Evolutionary conservation across 2,329 filamentous ascomycete genomes (phyloP).

Genomic region (Clonostachys byssicola): DNA sequence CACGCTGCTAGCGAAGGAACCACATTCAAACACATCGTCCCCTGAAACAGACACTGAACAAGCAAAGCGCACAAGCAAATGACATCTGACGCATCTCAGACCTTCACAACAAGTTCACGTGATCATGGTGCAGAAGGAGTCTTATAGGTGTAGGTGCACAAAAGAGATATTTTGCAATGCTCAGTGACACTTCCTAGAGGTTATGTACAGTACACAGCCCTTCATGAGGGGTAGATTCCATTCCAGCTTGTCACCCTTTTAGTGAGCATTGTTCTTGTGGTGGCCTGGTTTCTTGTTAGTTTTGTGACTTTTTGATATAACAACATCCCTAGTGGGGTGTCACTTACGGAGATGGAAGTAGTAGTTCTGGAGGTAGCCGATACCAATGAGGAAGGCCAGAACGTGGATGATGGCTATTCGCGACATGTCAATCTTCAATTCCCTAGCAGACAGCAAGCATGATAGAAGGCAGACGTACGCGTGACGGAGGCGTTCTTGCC

Average conservation of each 20-base stretch:
- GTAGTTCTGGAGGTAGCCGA: conserved; percentile 98
- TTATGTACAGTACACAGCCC: conserved; percentile 33
- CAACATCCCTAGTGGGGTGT: neutral
- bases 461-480: conserved; percentile 57
- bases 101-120: neutral
- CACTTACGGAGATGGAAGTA: conserved; percentile 98
- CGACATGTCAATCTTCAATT: conserved; percentile 5
- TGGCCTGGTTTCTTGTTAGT: conserved; percentile 60
- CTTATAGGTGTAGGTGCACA: too few relatives aligned
- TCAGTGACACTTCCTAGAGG: conserved; percentile 24
- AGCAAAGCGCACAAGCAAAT: neutral
- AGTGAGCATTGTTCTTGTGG: conserved; percentile 99
- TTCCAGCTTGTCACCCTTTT: conserved; percentile 29
- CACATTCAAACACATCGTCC: too few relatives aligned
- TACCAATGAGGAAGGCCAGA: conserved; percentile 69
- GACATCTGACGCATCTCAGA: neutral
- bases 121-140: neutral
- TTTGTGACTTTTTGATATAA: neutral
- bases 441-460: neutral
- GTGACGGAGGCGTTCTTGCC: conserved; percentile 85
- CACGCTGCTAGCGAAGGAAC: too few relatives aligned
- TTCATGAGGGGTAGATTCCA: conserved; percentile 6
- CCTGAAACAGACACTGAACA: too few relatives aligned
- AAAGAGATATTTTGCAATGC: conserved; percentile 28
- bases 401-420: conserved; percentile 78